Base-by-base conservation (phyloP, 179 eudicot species). In the Silene noctiflora region DNA sequence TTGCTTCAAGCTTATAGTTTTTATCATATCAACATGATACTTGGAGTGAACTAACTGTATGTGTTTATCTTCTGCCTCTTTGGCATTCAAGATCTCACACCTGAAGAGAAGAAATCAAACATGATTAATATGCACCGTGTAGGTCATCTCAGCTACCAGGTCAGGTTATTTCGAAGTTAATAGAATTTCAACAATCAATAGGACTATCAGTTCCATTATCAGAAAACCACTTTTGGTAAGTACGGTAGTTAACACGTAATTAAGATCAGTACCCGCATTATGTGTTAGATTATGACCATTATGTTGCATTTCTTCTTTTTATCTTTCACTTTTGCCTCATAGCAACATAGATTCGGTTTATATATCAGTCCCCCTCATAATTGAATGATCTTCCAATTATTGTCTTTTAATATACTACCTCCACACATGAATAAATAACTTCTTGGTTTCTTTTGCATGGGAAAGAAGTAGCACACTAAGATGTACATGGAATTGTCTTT, bases 11-110 rank as follows among this genome's bases (percentile, higher is more conserved):
- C 98, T 93, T 81, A 93, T 90, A 77, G 69, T 85, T 77, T 86
- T 86, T 46, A 96, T 83, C 69, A 96, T 77, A 62, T 90, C 86
- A 69, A 89, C 87, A 76, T 96, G 99, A 9, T 73, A 71, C 73
- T 86, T 84, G 21, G 89, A 84, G 86, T 96, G 99, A 82, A 96
- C 97, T 78, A 85, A 80, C 76, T 88, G 83, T 71, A 93, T 71
- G 79, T 91, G 74, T 80, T 81, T 85, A 68, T 96, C 96, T 72
- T 91, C 92, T 42, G 90, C 95, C 81, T 83, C 90, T 84, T 90
- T 89, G 61, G 90, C 91, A 82, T 81, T 74, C 75, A 93, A 64
- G 77, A 93, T 77, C 73, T 83, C 84, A 76, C 99, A 96, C 84
- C 99, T 96, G 85, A 74, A 81, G 56, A 60, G 20, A 27, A 33